Conservation (phyloP, 2,329 filamentous ascomycete genomes). For the Gnomoniopsis smithogilvyi region DNA sequence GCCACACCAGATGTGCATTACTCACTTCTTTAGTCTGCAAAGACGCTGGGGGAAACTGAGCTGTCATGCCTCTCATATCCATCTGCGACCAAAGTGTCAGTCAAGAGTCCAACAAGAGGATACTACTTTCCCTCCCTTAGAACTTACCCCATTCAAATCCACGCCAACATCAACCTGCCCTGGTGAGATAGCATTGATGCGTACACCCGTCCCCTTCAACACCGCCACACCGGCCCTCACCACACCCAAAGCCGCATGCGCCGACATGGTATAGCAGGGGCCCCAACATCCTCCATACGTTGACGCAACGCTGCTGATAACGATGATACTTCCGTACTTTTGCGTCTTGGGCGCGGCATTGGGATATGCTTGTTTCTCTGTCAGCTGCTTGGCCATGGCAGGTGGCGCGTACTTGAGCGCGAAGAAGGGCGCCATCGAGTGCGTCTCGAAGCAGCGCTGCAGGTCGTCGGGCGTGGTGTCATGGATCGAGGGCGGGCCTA, state of each 20-base stretch:
- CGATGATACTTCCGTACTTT: slow-evolving; percentile 60
- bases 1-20: background rate
- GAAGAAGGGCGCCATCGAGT: slow-evolving; percentile 61
- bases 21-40: slow-evolving; percentile 46
- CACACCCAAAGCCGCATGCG: slow-evolving; percentile 58
- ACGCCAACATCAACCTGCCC: slow-evolving; percentile 38
- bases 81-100: slow-evolving; percentile 27
- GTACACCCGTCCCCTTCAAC: slow-evolving; percentile 55
- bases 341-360: slow-evolving; percentile 60
- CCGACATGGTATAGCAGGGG: slow-evolving; percentile 57
- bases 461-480: slow-evolving; percentile 54
- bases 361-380: slow-evolving; percentile 50
- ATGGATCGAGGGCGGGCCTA: slow-evolving; percentile 55
- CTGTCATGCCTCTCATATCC: slow-evolving; percentile 46
- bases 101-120: background rate
- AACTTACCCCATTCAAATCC: slow-evolving; percentile 38
- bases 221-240: slow-evolving; percentile 55
- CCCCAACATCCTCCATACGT: slow-evolving; percentile 59
- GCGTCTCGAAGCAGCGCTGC: slow-evolving; percentile 56
- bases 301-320: slow-evolving; percentile 56
- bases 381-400: slow-evolving; percentile 58
- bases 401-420: slow-evolving; percentile 62
- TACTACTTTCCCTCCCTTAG: background rate
- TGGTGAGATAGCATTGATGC: slow-evolving; percentile 52
- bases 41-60: slow-evolving; percentile 53